A percentile compares a stretch with the other conserved stretches of the same genome.
Conservation (phyloP, 2,329 filamentous ascomycete species). For the Fusarium pseudocircinatum region DNA sequence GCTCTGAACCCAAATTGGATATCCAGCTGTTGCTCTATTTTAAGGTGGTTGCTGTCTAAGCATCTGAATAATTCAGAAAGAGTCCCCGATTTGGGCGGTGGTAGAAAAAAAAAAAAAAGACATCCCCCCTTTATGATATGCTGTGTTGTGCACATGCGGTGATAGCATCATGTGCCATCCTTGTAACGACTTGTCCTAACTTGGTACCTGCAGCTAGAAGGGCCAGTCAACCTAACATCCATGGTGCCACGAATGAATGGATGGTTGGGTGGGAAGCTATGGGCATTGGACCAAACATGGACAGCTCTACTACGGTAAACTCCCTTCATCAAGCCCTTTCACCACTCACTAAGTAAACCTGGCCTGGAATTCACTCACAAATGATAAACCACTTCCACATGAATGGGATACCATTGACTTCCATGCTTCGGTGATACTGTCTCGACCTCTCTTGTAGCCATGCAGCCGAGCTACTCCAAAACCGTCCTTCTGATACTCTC, state of each 20-base stretch:
- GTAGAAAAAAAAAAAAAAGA: neutral
- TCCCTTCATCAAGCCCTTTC: neutral
- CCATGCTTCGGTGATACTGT: conserved; percentile 9
- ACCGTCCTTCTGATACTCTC: conserved; percentile 13
- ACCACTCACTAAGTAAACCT: neutral
- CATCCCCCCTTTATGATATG: neutral
- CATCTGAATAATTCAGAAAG: neutral
- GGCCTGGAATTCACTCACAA: conserved; percentile 20
- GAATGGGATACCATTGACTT: neutral
- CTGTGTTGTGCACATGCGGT: neutral
- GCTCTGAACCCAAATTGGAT: conserved; percentile 14
- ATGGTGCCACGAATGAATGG: conserved; percentile 25
- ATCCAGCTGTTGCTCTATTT: conserved; percentile 4
- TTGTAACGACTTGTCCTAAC: conserved; percentile 32
- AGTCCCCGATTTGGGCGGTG: neutral
- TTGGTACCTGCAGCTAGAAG: conserved; percentile 37
- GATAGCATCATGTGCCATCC: conserved; percentile 22
- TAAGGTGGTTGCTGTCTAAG: neutral
- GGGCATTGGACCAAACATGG: conserved; percentile 8
- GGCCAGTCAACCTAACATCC: conserved; percentile 5
- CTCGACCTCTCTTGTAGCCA: conserved; percentile 18
- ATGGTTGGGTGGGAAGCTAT: conserved; percentile 11
- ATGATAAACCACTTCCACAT: conserved; percentile 16
- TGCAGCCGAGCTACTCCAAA: conserved; percentile 19
- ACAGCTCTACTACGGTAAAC: neutral